Conservation (phyloP, 108 stramenopile species). For the Nannochloropsis granulata region DNA sequence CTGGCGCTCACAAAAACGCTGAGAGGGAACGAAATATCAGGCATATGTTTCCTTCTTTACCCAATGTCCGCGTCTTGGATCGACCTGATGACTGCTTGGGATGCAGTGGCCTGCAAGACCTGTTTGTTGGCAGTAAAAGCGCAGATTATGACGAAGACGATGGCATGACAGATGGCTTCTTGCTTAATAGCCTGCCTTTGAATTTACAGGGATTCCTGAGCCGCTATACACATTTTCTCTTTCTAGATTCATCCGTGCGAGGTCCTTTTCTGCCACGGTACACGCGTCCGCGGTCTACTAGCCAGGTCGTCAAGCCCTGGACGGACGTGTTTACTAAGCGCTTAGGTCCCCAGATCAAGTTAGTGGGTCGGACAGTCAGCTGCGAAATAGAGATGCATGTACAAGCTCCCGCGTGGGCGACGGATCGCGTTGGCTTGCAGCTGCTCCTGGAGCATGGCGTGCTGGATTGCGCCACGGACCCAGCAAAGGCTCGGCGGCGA, state of each 20-base stretch:
- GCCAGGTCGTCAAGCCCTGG: not conserved
- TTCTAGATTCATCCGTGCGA: not conserved
- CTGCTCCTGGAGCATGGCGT: not conserved
- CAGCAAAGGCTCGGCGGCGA: not conserved
- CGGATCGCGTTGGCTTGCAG: not conserved
- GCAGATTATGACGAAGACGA: no score
- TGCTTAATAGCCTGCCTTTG: not conserved
- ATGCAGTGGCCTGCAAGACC: not conserved
- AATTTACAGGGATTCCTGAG: not conserved
- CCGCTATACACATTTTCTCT: not conserved
- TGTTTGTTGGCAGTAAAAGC: not conserved
- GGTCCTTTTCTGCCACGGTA: not conserved
- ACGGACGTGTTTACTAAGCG: not conserved
- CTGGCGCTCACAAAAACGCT: not conserved
- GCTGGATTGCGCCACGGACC: not conserved
- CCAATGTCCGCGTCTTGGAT: not conserved
- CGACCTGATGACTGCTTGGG: not conserved
- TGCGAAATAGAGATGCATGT: not conserved
- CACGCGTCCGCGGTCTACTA: no score
- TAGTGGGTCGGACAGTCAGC: not conserved
- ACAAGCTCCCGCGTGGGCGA: not conserved
- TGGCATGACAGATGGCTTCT: no score
- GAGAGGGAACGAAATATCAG: not conserved
- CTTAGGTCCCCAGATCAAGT: not conserved
- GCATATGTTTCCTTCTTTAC: not conserved